Conservation (phyloP, 78 protist genomes). For the Cavenderia fasciculata region DNA sequence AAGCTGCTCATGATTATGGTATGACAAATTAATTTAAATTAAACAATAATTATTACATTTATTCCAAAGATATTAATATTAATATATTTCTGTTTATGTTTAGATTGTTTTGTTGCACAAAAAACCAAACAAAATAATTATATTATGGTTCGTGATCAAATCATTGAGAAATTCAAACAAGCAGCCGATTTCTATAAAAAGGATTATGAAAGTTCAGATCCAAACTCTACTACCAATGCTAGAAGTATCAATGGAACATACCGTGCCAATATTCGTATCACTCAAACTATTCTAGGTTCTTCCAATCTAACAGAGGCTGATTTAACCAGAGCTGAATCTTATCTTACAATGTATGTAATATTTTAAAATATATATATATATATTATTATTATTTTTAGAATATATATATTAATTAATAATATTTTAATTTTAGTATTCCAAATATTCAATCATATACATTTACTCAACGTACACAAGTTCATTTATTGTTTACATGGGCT, state of each 20-base stretch:
- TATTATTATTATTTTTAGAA: not conserved
- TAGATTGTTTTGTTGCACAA: constrained; percentile 6
- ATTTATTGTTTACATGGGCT: constrained; percentile 42
- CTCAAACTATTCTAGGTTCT: constrained; percentile 36
- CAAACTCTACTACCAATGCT: constrained; percentile 21
- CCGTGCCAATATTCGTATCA: constrained; percentile 53
- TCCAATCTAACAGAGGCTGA: constrained; percentile 13
- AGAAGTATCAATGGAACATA: constrained; percentile 46
- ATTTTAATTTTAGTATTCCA: constrained; percentile 19
- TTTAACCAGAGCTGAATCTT: constrained; percentile 37
- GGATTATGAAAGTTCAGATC: constrained; percentile 24
- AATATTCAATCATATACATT: constrained; percentile 7
- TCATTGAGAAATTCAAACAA: constrained; percentile 35
- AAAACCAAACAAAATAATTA: constrained; percentile 22
- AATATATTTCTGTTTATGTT: not conserved
- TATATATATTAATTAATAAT: not conserved
- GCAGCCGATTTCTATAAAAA: constrained; percentile 30
- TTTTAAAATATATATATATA: not conserved
- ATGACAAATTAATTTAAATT: not conserved
- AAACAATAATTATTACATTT: not conserved
- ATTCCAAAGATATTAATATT: not conserved
- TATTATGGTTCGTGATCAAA: constrained; percentile 9
- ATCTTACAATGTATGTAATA: constrained; percentile 13
- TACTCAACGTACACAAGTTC: constrained; percentile 53
- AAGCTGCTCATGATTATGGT: constrained; percentile 71